A percentile compares a stretch with the other conserved stretches of the same genome.
Conservation (phyloP, 2,329 filamentous ascomycete species). For the Colletotrichum coccodes region DNA sequence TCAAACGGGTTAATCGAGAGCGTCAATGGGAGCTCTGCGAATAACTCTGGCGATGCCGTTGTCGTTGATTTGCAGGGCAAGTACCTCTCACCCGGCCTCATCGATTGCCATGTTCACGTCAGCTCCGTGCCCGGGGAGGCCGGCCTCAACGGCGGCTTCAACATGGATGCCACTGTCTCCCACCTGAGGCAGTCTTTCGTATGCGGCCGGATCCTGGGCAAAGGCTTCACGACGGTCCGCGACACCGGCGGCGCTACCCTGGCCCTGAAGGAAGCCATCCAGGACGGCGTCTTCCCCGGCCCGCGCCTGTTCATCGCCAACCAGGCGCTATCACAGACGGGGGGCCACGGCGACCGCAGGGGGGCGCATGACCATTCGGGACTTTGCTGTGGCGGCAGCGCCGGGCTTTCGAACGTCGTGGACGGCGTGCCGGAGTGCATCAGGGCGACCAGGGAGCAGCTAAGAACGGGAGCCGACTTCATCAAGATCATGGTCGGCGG, state of each 20-base stretch:
- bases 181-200: slow-evolving; percentile 59
- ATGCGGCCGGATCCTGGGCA: slow-evolving; percentile 58
- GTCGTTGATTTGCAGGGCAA: slow-evolving; percentile 39
- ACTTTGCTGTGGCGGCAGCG: slow-evolving; percentile 56
- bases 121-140: slow-evolving; percentile 41
- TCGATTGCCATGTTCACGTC: slow-evolving; percentile 47
- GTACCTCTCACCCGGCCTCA: slow-evolving; percentile 45
- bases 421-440: slow-evolving; percentile 67
- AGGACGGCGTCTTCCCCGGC: slow-evolving; percentile 64
- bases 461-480: slow-evolving; percentile 67
- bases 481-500: slow-evolving; percentile 71
- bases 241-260: slow-evolving; percentile 67
- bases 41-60: slow-evolving; percentile 1
- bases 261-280: slow-evolving; percentile 65
- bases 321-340: slow-evolving; percentile 65
- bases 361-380: slow-evolving; percentile 47
- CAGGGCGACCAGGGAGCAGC: slow-evolving; percentile 61
- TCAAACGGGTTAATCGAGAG: slow-evolving; percentile 45
- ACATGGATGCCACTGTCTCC: slow-evolving; percentile 46
- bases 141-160: slow-evolving; percentile 37
- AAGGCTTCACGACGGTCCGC: slow-evolving; percentile 68
- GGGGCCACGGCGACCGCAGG: slow-evolving; percentile 66
- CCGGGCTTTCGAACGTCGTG: slow-evolving; percentile 55
- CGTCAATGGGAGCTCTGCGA: slow-evolving; percentile 25
- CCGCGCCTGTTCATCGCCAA: slow-evolving; percentile 66